A percentile compares a stretch with the other conserved stretches of the same genome.
These are phyloP conservation scores for Agaricus subrufescens DNA, from an alignment of 768 basidiomycete species.

Conservation along the genomic window DNA sequence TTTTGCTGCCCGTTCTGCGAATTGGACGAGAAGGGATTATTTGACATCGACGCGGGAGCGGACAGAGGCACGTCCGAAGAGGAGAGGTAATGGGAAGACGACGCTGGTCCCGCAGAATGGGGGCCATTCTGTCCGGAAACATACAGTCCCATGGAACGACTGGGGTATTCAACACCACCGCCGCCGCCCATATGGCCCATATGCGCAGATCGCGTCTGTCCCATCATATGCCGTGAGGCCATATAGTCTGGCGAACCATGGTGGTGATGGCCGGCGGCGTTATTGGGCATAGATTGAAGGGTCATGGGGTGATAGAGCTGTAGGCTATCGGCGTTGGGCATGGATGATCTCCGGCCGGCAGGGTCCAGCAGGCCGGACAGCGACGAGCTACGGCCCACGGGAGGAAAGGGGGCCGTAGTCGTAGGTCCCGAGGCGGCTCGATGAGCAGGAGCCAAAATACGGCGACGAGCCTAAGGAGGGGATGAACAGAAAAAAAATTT, in stretches of 20 bases:
- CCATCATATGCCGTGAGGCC: slow-evolving; percentile 42
- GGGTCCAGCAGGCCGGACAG: slow-evolving; percentile 37
- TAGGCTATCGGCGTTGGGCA: slow-evolving; percentile 62
- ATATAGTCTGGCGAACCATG: slow-evolving; percentile 35
- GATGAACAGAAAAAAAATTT: no score
- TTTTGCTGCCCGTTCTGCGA: slow-evolving; percentile 25
- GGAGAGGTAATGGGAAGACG: slow-evolving; percentile 26
- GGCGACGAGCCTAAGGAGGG: slow-evolving; percentile 59
- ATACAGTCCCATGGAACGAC: slow-evolving; percentile 31
- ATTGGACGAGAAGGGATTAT: slow-evolving; percentile 36
- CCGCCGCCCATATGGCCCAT: slow-evolving; percentile 30
- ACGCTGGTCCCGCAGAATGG: slow-evolving; percentile 34
- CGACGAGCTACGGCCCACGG: slow-evolving; percentile 38
- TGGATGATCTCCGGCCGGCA: slow-evolving; percentile 54
- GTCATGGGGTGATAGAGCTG: slow-evolving; percentile 80
- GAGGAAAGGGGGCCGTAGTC: slow-evolving; percentile 70
- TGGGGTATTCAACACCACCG: slow-evolving; percentile 32
- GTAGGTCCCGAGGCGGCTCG: slow-evolving; percentile 73
- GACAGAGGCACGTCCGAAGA: slow-evolving; percentile 46
- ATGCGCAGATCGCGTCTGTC: slow-evolving; percentile 30
- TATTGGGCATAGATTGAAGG: slow-evolving; percentile 54
- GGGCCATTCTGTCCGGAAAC: slow-evolving; percentile 30
- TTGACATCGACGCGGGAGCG: slow-evolving; percentile 45
- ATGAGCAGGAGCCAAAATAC: slow-evolving; percentile 80
- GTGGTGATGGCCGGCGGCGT: slow-evolving; percentile 31